Conservation (phyloP, 1,284 basidiomycete genomes). For the Papiliotrema nemorosa region DNA sequence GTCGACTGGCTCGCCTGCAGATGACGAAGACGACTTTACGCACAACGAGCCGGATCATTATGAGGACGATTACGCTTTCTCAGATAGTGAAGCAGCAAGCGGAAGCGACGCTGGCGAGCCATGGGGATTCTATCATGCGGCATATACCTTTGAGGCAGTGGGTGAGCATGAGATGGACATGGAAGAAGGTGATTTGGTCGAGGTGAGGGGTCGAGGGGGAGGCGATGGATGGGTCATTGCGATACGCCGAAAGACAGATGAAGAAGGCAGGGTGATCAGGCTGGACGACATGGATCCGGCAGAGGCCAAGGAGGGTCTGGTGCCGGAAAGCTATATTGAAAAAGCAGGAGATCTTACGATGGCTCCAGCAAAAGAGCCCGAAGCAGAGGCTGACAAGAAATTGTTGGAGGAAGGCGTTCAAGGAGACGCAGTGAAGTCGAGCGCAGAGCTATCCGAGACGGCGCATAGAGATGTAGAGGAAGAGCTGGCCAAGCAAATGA, state of each 20-base stretch:
- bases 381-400: background rate
- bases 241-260: conserved; percentile 15
- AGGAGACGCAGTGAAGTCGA: background rate
- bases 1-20: conserved; percentile 2
- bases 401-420: background rate
- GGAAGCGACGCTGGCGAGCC: conserved; percentile 31
- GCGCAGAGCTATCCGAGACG: background rate
- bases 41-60: conserved; percentile 13
- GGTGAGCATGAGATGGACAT: conserved; percentile 44
- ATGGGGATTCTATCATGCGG: conserved; percentile 37
- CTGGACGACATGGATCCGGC: background rate
- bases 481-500: background rate
- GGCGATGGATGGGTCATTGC: conserved; percentile 49
- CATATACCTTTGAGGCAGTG: conserved; percentile 41
- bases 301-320: conserved; percentile 31
- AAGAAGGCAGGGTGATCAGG: conserved; percentile 13
- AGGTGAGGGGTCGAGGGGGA: conserved; percentile 42
- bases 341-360: conserved; percentile 14
- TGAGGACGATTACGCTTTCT: conserved; percentile 23
- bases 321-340: conserved; percentile 47
- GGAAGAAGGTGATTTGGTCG: conserved; percentile 40
- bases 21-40: conserved; percentile 12
- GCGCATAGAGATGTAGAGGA: background rate
- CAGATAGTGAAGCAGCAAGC: conserved; percentile 4
- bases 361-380: background rate